Base-by-base conservation (phyloP, 768 basidiomycete species). In the Auricularia sp. region DNA sequence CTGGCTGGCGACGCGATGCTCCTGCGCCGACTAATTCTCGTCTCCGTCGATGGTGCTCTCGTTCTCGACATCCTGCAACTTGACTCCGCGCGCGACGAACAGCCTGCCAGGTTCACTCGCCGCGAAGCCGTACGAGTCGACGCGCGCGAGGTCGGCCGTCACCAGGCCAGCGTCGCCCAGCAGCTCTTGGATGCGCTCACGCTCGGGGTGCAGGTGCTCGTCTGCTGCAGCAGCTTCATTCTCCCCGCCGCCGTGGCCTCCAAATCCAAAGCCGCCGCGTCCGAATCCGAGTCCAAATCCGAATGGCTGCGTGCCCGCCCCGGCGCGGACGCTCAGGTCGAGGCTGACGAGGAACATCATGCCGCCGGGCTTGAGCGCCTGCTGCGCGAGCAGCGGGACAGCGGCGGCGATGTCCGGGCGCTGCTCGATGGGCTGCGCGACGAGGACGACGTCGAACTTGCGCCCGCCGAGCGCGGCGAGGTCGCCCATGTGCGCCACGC, bases 41-140 rank as follows among this genome's bases (percentile, higher is more conserved):
- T 56, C 54, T 7, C 8, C 5, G 56, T 33, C 56, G 5, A 59
- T 33, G 56, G 34, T 35, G 56, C 56, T 59, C 16, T 13, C 24
- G 56, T 6, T 35, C 24, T 59, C 56, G 56, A 14, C 47, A 6
- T 51, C 47, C 47, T 51, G 18, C 47, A 21, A 18, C 56, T 59
- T 59, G 56, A 59, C 13, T 24, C 24, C 56, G 4, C 29, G 14
- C 8, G 56, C 56, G 34, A 59, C 34, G 33, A 33, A 59, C 29
- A 59, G 56, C 56, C 13, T 14, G 29, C 56, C 56, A 33, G 56
- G 56, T 18, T 59, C 56, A 35, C 2, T 14, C 7, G 56, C 24
- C 56, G 56, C 13, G 29, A 59, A 33, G 24, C 56, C 56, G 56
- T 59, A 59, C 56, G 56, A 59, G 24, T 59, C 56, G 34, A 59